A percentile compares a stretch with the other conserved stretches of the same genome.
Conservation (phyloP, 257 asterid genomes). For the Solanum bulbocastanum region DNA sequence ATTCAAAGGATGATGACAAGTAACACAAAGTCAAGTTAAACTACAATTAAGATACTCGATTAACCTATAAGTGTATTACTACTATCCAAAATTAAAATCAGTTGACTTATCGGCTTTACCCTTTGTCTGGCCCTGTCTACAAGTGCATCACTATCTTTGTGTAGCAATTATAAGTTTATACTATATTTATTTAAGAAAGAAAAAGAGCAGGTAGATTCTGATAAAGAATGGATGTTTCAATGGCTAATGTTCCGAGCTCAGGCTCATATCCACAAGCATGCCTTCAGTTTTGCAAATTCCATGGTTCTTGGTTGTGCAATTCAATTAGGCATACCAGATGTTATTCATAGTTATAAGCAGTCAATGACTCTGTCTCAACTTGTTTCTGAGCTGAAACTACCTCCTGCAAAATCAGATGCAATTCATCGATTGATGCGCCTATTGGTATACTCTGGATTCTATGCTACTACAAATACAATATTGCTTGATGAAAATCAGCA, state of each 20-base stretch:
- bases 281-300: constrained; percentile 4
- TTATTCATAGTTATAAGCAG: constrained; percentile 9
- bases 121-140: neutral
- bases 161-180: neutral
- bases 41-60: neutral
- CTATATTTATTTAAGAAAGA: neutral
- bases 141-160: neutral
- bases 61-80: neutral
- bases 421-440: constrained; percentile 10
- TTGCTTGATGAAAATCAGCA: neutral
- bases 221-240: neutral
- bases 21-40: neutral
- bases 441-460: constrained; percentile 2
- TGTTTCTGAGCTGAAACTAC: constrained; percentile 1
- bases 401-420: neutral
- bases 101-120: neutral
- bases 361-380: constrained; percentile 6
- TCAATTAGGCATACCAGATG: constrained; percentile 8
- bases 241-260: constrained; percentile 1
- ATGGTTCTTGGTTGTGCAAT: constrained; percentile 8
- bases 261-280: constrained; percentile 9
- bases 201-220: neutral
- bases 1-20: neutral
- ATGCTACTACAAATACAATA: neutral
- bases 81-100: neutral